These are phyloP conservation scores for Fusarium temperatum DNA, from an alignment of 2,329 filamentous ascomycete genomes.

Conservation along the genomic window DNA sequence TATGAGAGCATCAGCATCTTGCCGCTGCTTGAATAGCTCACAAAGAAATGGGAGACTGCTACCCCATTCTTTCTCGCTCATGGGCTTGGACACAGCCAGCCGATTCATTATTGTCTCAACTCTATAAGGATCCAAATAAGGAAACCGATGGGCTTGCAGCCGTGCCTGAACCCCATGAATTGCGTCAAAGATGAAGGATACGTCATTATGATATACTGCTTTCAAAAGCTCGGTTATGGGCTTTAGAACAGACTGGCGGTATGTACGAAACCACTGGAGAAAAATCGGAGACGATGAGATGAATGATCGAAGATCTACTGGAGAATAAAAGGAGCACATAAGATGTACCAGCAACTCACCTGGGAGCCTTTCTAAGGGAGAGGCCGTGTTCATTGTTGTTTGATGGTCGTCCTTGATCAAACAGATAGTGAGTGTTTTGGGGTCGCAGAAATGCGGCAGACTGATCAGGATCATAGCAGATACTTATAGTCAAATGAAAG, in stretches of 20 bases:
- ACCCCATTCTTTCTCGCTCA: background rate
- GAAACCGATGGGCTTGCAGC: background rate
- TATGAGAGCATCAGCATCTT: background rate
- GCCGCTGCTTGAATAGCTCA: background rate
- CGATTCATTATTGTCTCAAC: no score
- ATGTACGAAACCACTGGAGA: background rate
- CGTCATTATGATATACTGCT: background rate
- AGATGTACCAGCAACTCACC: background rate
- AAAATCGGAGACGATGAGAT: background rate
- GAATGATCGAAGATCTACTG: background rate
- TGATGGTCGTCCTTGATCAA: background rate
- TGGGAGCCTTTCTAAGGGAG: background rate
- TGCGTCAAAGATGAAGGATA: accelerated
- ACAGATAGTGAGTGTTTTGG: background rate
- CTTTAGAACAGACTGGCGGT: background rate
- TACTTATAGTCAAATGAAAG: background rate
- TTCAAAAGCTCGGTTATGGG: background rate
- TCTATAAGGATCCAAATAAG: background rate
- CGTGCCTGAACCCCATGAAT: background rate
- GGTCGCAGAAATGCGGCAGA: background rate
- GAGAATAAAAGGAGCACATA: background rate
- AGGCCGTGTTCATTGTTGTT: background rate
- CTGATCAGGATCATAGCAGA: accelerated
- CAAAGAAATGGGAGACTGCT: background rate
- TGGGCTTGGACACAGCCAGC: no score